phyloP scores from a whole-genome alignment of 176 grass and related monocot species.

The Triticum urartu region DNA sequence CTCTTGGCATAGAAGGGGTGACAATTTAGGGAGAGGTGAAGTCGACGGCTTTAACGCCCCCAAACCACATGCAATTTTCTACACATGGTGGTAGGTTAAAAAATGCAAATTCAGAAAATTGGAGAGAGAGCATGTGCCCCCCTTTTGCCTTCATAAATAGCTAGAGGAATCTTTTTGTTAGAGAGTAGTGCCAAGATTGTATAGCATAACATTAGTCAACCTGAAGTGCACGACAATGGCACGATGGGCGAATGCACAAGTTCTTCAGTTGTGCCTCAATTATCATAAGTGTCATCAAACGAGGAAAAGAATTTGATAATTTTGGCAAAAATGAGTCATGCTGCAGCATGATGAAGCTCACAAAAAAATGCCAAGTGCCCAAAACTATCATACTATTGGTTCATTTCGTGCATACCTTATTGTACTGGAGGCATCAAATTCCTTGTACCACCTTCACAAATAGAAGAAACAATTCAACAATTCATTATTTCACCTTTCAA shows the following conservation, averaged over 20 bases:
- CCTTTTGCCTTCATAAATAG: too few species aligned
- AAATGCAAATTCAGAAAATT: too few species aligned
- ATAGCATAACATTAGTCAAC: too few species aligned
- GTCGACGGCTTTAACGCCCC: too few species aligned
- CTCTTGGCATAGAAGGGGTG: too few species aligned
- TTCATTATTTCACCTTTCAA: not conserved
- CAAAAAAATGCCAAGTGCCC: not conserved
- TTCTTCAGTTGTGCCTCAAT: not conserved
- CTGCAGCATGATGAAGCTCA: not conserved
- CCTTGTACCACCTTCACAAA: not conserved
- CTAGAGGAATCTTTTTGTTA: too few species aligned
- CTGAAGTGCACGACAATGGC: too few species aligned
- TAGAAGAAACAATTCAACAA: not conserved
- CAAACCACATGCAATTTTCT: too few species aligned
- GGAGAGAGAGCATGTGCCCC: too few species aligned
- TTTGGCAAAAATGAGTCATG: not conserved
- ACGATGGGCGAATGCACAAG: not conserved
- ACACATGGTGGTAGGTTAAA: too few species aligned
- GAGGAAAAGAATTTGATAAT: not conserved
- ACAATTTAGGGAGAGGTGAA: too few species aligned
- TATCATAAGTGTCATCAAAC: not conserved
- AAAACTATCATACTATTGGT: not conserved
- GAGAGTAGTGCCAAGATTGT: too few species aligned
- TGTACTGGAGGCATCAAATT: not conserved
- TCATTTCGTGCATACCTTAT: not conserved